phyloP scores from a whole-genome alignment of 1,139 yeast genomes.

The Hansenula lynferdii region DNA sequence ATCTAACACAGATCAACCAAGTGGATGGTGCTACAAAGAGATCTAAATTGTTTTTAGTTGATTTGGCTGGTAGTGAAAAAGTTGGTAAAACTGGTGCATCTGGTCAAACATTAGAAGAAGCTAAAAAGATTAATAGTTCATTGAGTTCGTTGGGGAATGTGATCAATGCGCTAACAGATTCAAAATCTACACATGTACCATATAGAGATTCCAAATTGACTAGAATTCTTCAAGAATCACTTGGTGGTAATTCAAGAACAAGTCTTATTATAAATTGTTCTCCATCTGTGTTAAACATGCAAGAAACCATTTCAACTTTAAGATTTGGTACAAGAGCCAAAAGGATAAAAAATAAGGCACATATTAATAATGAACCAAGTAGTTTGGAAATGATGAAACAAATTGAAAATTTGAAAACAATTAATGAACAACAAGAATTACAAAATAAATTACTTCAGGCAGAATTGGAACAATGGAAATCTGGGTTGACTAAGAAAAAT shows the following conservation, averaged over 20 bases:
- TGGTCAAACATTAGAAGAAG: constrained; percentile 76
- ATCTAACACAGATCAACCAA: constrained; percentile 54
- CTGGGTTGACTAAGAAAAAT: too few relatives aligned
- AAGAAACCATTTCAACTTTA: constrained; percentile 72
- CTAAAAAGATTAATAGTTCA: constrained; percentile 78
- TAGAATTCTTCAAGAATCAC: constrained; percentile 73
- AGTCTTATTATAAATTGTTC: constrained; percentile 77
- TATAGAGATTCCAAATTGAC: constrained; percentile 84
- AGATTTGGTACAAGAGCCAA: constrained; percentile 82
- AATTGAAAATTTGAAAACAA: constrained; percentile 42
- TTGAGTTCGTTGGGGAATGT: constrained; percentile 78
- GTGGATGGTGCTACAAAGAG: constrained; percentile 53
- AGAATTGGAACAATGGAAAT: constrained; percentile 46
- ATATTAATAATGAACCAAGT: constrained; percentile 65
- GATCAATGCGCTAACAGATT: constrained; percentile 72
- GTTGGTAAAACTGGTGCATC: constrained; percentile 78
- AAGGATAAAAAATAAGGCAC: constrained; percentile 61
- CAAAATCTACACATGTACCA: constrained; percentile 62
- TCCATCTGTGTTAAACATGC: constrained; percentile 54
- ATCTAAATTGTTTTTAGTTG: constrained; percentile 59
- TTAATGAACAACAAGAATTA: constrained; percentile 38
- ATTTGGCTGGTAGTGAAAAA: constrained; percentile 87
- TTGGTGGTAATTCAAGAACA: constrained; percentile 87
- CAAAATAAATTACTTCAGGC: constrained; percentile 45
- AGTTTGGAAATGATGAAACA: constrained; percentile 47